Base-by-base conservation (phyloP, 2,329 filamentous ascomycete genomes). In the Beauveria sp. region DNA sequence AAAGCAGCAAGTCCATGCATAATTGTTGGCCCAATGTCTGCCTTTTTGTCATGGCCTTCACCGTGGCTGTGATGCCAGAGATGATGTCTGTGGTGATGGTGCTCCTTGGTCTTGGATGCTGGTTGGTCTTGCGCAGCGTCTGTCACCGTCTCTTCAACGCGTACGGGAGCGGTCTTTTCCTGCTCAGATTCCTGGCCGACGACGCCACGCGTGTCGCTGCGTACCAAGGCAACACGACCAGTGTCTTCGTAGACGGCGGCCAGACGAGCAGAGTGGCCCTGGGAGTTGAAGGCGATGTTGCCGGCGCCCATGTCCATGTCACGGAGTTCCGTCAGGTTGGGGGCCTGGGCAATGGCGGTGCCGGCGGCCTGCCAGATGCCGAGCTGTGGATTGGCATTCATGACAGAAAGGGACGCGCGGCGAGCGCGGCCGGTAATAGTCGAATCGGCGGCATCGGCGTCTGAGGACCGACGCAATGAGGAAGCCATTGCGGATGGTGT, bases 291-390 rank as follows among this genome's bases (percentile, higher is more conserved):
- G 2, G 62, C 62, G 61, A 71, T 71, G 62, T 71, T 68, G 60
- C 56, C 55, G 54, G 66, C 69, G 51, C 69, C 69, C 1, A 65
- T 66, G 20, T 69, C 64, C 20, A 67, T 61, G 54, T 69, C 69
- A 55, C 69, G 68, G 7, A 71, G 67, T 62, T 71, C 69, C 0
- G 66, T 67, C 38, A 71, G 65, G 38, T 68, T 70, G 24, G 69
- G 69, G 3, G 69, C 69, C 49, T 71, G 69, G 16, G 69, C 69
- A 53, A 71, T 69, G 50, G 69, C 69, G 18, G 69, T 71, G 53
- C 69, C 69, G 45, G 69, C 65, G 54, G 69, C 69, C 64, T 71
- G 69, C 69, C 69, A 71, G 61, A 69, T 67, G 60, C 69, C 69
- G 46, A 71, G 64, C 62, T 71, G 69, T 2, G 69, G 69, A 53